Percentiles rank a stretch among this genome's conserved stretches.
These are phyloP conservation scores for Pistacia vera DNA, from an alignment of 345 rosid genomes.

Conservation along the genomic window DNA sequence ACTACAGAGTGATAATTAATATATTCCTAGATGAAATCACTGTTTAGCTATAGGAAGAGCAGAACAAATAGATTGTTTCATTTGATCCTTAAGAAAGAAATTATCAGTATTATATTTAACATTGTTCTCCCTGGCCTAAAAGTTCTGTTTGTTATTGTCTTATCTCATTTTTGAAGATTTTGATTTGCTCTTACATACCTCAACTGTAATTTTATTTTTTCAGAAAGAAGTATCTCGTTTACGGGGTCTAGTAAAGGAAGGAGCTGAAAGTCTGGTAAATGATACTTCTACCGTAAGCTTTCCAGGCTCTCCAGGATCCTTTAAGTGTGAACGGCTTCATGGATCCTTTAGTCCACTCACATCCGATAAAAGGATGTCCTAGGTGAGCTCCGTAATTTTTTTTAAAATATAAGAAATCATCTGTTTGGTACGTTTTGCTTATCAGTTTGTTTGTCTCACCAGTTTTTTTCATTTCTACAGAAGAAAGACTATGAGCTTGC, in stretches of 20 bases:
- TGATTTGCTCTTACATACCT: conserved; percentile 14
- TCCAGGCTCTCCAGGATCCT: conserved; percentile 70
- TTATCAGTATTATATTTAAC: not conserved
- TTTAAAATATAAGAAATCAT: not conserved
- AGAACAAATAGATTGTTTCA: not conserved
- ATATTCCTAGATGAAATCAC: not conserved
- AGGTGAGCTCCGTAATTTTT: conserved; percentile 37
- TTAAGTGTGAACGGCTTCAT: conserved; percentile 72
- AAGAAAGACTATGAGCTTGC: conserved; percentile 84
- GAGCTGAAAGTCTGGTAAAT: conserved; percentile 57
- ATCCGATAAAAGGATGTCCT: conserved; percentile 54
- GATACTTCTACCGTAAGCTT: conserved; percentile 48
- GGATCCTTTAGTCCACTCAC: conserved; percentile 80
- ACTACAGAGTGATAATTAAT: not conserved
- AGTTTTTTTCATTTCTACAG: conserved; percentile 21
- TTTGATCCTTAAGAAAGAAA: not conserved
- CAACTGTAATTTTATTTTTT: conserved; percentile 21
- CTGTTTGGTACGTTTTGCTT: conserved; percentile 4
- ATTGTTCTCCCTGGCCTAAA: not conserved
- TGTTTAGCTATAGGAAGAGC: not conserved
- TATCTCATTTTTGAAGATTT: not conserved
- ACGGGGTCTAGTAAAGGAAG: conserved; percentile 50
- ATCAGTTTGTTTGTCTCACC: conserved; percentile 10
- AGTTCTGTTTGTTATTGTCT: not conserved
- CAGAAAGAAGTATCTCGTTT: conserved; percentile 89